These are phyloP conservation scores for Kalanchoe fedtschenkoi DNA, from an alignment of 164 flowering plant species.

Conservation along the genomic window DNA sequence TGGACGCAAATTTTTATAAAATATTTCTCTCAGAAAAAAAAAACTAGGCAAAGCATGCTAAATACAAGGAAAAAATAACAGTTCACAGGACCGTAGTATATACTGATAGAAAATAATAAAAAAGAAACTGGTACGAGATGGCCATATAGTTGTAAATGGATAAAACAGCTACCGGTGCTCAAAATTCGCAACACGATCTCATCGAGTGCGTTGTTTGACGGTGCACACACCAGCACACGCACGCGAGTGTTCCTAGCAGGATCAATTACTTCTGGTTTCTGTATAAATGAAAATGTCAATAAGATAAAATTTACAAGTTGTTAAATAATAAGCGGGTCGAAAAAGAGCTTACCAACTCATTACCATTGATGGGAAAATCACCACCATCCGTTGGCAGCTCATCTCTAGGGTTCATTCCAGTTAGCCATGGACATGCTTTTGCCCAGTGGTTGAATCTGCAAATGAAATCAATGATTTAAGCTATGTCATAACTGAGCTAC, in stretches of 20 bases:
- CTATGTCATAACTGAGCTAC: neutral
- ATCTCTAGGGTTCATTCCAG: slow-evolving; percentile 68
- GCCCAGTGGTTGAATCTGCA: slow-evolving; percentile 66
- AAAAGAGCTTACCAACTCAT: slow-evolving; percentile 56
- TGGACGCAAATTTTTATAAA: slow-evolving; percentile 14
- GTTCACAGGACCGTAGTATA: neutral
- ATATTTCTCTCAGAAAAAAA: neutral
- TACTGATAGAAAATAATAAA: neutral
- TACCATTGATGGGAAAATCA: slow-evolving; percentile 78
- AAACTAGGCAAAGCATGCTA: neutral
- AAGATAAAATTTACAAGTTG: neutral
- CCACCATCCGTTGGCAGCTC: slow-evolving; percentile 68
- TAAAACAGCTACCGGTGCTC: slow-evolving; percentile 39
- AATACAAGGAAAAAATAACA: neutral
- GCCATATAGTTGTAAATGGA: neutral
- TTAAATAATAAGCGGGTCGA: neutral
- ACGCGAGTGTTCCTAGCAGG: slow-evolving; percentile 42
- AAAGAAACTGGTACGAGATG: neutral
- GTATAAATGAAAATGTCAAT: slow-evolving; percentile 10
- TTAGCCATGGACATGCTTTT: slow-evolving; percentile 86
- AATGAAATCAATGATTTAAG: slow-evolving; percentile 3
- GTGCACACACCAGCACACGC: slow-evolving; percentile 96
- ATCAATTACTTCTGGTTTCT: slow-evolving; percentile 91
- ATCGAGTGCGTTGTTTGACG: slow-evolving; percentile 97
- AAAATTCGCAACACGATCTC: slow-evolving; percentile 91